phyloP scores from a whole-genome alignment of 495 filamentous ascomycete genomes.

The Aspergillus affinis region DNA sequence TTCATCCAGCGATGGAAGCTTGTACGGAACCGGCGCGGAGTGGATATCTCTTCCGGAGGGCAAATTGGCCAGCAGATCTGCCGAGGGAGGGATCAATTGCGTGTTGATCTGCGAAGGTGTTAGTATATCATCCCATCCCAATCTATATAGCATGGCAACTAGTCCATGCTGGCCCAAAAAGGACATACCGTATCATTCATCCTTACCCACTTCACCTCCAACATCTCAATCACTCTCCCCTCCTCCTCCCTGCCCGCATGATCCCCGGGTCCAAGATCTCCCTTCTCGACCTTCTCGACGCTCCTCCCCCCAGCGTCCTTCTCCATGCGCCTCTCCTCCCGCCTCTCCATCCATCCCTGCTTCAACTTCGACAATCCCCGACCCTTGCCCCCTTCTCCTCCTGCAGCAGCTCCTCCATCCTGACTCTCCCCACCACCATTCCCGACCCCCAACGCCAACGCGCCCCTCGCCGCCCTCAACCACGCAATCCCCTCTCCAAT shows the following conservation, averaged over 20 bases:
- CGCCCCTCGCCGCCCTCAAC: constrained; percentile 68
- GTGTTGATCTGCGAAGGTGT: constrained; percentile 63
- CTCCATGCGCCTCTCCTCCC: constrained; percentile 58
- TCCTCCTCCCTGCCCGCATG: constrained; percentile 87
- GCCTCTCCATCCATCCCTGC: constrained; percentile 49
- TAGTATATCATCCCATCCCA: background rate
- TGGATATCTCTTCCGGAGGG: constrained; percentile 89
- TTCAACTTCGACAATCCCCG: constrained; percentile 46
- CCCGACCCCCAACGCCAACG: constrained; percentile 56
- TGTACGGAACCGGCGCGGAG: constrained; percentile 55
- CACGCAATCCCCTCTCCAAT: constrained; percentile 82
- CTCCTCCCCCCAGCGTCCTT: constrained; percentile 62
- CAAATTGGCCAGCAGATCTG: constrained; percentile 68
- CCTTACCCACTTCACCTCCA: constrained; percentile 87
- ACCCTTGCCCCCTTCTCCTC: constrained; percentile 36
- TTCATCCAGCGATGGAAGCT: constrained; percentile 55
- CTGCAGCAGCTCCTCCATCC: constrained; percentile 22
- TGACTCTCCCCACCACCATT: constrained; percentile 1
- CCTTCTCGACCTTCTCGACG: constrained; percentile 50
- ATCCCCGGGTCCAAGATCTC: constrained; percentile 67
- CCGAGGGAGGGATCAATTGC: constrained; percentile 69
- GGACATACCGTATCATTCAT: constrained; percentile 84
- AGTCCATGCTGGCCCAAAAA: background rate
- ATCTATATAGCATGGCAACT: too few species aligned
- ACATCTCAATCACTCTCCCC: constrained; percentile 76